These are phyloP conservation scores for Talaromyces atroroseus DNA, from an alignment of 2,329 filamentous ascomycete genomes.

Conservation along the genomic window DNA sequence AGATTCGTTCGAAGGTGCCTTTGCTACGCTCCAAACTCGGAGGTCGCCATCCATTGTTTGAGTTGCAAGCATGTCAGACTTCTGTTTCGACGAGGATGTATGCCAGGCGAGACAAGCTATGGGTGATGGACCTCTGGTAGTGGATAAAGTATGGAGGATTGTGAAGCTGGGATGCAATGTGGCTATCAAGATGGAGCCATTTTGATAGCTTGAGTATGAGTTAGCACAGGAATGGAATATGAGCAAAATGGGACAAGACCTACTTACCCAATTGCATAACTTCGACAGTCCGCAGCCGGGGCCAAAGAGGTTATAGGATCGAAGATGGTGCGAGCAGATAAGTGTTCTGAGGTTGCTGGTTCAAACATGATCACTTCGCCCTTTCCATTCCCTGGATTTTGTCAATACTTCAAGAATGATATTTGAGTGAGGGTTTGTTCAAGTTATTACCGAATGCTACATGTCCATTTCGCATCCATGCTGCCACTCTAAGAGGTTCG, in stretches of 20 bases:
- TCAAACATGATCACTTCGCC: conserved; percentile 94
- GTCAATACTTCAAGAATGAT: conserved; percentile 11
- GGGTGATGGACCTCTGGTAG: conserved; percentile 74
- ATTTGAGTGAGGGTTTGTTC: not conserved
- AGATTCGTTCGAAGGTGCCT: conserved; percentile 64
- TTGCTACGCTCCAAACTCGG: conserved; percentile 93
- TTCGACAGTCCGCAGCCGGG: conserved; percentile 81
- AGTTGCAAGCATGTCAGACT: conserved; percentile 94
- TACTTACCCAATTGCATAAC: conserved; percentile 87
- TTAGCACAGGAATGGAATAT: not conserved
- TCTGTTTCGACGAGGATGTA: conserved; percentile 89
- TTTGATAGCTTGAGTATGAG: conserved; percentile 65
- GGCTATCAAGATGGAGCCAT: conserved; percentile 87
- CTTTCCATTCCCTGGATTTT: conserved; percentile 70
- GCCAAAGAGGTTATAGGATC: conserved; percentile 93
- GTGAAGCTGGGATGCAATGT: conserved; percentile 87
- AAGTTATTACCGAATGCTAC: conserved; percentile 77
- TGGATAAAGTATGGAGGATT: conserved; percentile 86
- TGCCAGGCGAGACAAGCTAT: conserved; percentile 90
- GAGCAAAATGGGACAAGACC: not conserved
- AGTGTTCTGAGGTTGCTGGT: conserved; percentile 84
- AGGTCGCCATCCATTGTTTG: conserved; percentile 90
- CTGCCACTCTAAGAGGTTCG: conserved; percentile 73
- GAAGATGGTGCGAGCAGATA: conserved; percentile 85
- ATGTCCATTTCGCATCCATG: conserved; percentile 97